Conservation (phyloP, 2,329 filamentous ascomycete genomes). For the Acephala macrosclerotiorum region DNA sequence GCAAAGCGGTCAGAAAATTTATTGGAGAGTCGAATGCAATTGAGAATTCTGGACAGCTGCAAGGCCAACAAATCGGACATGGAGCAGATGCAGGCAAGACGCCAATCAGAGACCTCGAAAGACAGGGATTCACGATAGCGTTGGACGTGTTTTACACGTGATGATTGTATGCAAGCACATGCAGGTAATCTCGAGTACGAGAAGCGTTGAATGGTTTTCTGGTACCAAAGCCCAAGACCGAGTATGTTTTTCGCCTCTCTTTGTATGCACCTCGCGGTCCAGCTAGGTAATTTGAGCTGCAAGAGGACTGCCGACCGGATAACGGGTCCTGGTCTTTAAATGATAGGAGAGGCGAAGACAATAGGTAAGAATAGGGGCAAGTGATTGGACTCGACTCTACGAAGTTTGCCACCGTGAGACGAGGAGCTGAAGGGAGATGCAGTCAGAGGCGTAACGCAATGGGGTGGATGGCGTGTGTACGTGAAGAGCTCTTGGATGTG, state of each 20-base stretch:
- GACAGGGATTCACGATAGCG: not conserved
- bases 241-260: not conserved
- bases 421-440: not conserved
- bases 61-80: constrained; percentile 3
- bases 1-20: not conserved
- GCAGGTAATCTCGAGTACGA: not conserved
- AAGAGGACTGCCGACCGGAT: too few species aligned
- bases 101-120: not conserved
- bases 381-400: not conserved
- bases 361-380: not conserved
- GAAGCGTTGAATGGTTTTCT: not conserved
- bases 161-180: not conserved
- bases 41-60: not conserved
- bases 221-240: not conserved
- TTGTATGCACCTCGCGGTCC: too few species aligned
- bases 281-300: too few species aligned
- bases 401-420: not conserved
- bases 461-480: not conserved
- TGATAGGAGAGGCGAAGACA: not conserved
- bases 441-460: not conserved
- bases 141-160: constrained; percentile 1
- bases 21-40: too few species aligned
- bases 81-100: not conserved
- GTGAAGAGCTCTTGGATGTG: constrained; percentile 2
- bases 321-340: too few species aligned